phyloP scores from a whole-genome alignment of 2,329 filamentous ascomycete species.

The Cryphonectria nitschkei region DNA sequence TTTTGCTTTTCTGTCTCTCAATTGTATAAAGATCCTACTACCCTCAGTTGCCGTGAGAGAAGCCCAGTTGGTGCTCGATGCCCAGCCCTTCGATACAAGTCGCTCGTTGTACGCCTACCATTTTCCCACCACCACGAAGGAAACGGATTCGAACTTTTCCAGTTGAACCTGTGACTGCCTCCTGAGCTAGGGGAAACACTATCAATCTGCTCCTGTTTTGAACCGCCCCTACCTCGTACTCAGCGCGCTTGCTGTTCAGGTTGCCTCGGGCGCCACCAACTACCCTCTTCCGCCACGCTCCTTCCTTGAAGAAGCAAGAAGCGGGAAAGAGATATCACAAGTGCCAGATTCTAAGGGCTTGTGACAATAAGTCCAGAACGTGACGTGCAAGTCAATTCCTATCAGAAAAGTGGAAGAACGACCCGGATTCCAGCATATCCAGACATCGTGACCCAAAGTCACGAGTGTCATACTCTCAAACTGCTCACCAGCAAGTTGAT shows the following conservation, averaged over 20 bases:
- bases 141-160: constrained; percentile 20
- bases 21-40: constrained; percentile 32
- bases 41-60: constrained; percentile 22
- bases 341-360: neutral
- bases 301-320: neutral
- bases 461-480: constrained; percentile 8
- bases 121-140: constrained; percentile 23
- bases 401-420: neutral
- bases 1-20: constrained; percentile 31
- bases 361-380: neutral
- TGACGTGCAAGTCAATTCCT: neutral
- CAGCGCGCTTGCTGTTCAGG: constrained; percentile 3
- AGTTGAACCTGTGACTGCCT: constrained; percentile 19
- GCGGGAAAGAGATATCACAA: neutral
- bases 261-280: constrained; percentile 15
- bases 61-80: constrained; percentile 28
- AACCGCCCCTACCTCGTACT: constrained; percentile 2
- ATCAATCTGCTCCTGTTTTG: neutral
- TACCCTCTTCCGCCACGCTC: constrained; percentile 1
- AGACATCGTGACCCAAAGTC: constrained; percentile 5
- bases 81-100: constrained; percentile 27
- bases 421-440: neutral
- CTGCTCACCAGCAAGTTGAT: constrained; percentile 23
- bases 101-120: constrained; percentile 28
- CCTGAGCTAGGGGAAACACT: constrained; percentile 8